Conservation (phyloP, 176 grass and related monocot species). For the Oryza meyeriana region DNA sequence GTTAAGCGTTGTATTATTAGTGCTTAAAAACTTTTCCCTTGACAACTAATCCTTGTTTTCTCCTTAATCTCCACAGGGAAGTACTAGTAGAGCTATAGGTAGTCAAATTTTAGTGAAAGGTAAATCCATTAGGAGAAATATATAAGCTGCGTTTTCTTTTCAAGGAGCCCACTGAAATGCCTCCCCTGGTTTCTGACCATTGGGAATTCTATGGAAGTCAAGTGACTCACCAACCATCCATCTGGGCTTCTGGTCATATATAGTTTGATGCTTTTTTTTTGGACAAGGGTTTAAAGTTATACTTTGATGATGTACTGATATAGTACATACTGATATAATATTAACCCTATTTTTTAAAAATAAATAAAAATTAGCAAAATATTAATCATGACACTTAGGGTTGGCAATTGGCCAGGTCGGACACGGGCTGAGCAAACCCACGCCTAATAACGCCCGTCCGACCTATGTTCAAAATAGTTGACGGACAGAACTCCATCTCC, state of each 20-base stretch:
- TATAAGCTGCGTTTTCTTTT: not conserved
- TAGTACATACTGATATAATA: not conserved
- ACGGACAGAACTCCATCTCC: too few species aligned
- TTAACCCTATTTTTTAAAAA: not conserved
- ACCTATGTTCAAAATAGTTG: too few species aligned
- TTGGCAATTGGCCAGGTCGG: too few species aligned
- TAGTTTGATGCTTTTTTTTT: not conserved
- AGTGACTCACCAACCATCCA: conserved; percentile 15
- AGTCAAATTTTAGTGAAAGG: conserved; percentile 6
- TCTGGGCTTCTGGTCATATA: not conserved
- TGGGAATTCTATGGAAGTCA: not conserved
- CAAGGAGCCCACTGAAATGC: not conserved
- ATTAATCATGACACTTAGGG: not conserved
- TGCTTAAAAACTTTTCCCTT: not conserved
- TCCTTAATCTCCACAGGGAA: not conserved
- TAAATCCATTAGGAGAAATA: not conserved
- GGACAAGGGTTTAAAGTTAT: not conserved
- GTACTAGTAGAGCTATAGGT: not conserved
- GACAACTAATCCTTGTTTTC: not conserved
- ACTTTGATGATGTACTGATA: not conserved
- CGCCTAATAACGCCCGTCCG: too few species aligned
- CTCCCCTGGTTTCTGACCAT: conserved; percentile 35
- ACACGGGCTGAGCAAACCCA: too few species aligned
- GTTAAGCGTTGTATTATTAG: not conserved
- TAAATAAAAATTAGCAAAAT: not conserved